phyloP scores from a whole-genome alignment of 2,329 filamentous ascomycete genomes.

The Zarea fungicola region DNA sequence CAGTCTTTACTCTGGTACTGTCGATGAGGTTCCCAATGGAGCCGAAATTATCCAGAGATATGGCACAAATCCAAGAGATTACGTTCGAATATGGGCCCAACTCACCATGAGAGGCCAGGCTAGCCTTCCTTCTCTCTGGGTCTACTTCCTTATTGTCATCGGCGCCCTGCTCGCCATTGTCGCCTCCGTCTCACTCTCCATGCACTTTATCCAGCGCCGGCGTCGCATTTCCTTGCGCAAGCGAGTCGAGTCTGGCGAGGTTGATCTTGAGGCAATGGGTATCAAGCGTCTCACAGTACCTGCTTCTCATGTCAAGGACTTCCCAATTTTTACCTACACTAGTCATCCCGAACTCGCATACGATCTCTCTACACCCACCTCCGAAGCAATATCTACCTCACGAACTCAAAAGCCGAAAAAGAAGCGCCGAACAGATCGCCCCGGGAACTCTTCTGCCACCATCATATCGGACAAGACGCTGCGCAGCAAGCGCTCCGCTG shows the following conservation, averaged over 20 bases:
- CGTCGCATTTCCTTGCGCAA: constrained; percentile 63
- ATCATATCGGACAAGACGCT: constrained; percentile 21
- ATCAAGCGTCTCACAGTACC: constrained; percentile 80
- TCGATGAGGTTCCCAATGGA: constrained; percentile 57
- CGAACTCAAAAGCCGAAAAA: constrained; percentile 25
- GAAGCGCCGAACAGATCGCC: constrained; percentile 26
- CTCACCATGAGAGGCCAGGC: constrained; percentile 42
- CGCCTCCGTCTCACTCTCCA: constrained; percentile 59
- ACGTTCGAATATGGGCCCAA: constrained; percentile 55
- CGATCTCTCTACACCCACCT: constrained; percentile 32
- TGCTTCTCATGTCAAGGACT: constrained; percentile 60
- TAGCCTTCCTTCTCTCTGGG: constrained; percentile 70
- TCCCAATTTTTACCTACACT: constrained; percentile 75
- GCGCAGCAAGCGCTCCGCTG: constrained; percentile 34
- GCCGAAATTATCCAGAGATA: constrained; percentile 51
- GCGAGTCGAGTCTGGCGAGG: constrained; percentile 70
- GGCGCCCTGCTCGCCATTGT: constrained; percentile 67
- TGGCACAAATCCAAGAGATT: constrained; percentile 51
- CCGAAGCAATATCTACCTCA: constrained; percentile 24
- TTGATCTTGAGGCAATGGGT: constrained; percentile 80
- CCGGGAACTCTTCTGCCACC: constrained; percentile 24
- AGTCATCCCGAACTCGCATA: constrained; percentile 42
- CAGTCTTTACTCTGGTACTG: constrained; percentile 70
- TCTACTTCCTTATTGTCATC: constrained; percentile 67
- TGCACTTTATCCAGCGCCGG: constrained; percentile 72